A percentile compares a stretch with the other conserved stretches of the same genome.
Evolutionary conservation across 257 asterid genomes (phyloP).

Genomic region (Solanum tarijense): DNA sequence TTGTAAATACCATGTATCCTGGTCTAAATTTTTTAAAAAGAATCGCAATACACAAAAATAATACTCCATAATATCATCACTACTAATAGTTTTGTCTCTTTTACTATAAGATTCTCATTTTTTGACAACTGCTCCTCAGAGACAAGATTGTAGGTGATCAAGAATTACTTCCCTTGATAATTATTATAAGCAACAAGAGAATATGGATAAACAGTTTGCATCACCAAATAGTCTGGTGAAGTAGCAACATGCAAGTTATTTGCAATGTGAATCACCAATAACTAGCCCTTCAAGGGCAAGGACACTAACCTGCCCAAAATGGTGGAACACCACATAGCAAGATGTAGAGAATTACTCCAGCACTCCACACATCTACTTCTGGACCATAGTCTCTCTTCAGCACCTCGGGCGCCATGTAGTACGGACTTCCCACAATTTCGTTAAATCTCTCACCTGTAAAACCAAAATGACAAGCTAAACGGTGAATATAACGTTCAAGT

Average conservation of each 20-base stretch:
- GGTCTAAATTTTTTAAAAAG: background rate
- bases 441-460: slow-evolving; percentile 27
- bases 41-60: background rate
- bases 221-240: background rate
- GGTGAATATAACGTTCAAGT: background rate
- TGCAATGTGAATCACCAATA: background rate
- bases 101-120: background rate
- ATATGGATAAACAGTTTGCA: background rate
- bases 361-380: slow-evolving; percentile 50
- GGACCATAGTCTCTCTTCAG: slow-evolving; percentile 41
- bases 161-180: background rate
- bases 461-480: background rate
- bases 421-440: slow-evolving; percentile 44
- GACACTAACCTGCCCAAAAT: slow-evolving; percentile 37
- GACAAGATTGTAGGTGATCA: background rate
- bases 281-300: background rate
- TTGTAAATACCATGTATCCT: background rate
- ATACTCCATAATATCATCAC: background rate
- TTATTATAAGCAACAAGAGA: background rate
- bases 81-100: background rate
- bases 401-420: slow-evolving; percentile 49
- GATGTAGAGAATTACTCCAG: slow-evolving; percentile 43
- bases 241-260: background rate
- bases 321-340: slow-evolving; percentile 45
- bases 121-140: background rate